These are phyloP conservation scores for Neocallimastix lanati DNA, from an alignment of 192 early-diverging fungal genomes.

Conservation along the genomic window DNA sequence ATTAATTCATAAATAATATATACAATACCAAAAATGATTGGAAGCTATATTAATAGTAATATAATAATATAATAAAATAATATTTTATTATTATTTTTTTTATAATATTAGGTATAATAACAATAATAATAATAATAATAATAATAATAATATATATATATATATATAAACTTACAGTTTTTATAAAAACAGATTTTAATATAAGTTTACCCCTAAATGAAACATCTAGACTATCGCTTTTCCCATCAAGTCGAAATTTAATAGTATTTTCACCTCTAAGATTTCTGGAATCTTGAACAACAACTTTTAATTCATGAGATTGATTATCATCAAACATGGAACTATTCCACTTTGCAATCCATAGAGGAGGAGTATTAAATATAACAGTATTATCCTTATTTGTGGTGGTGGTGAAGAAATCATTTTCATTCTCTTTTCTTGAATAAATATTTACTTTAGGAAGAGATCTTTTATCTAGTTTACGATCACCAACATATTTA, in stretches of 20 bases:
- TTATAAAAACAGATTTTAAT: background rate
- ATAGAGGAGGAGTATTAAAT: slow-evolving; percentile 43
- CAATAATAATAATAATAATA: no score
- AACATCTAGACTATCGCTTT: slow-evolving; percentile 2
- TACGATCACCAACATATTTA: slow-evolving; percentile 8
- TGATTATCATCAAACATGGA: slow-evolving; percentile 41
- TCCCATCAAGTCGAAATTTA: slow-evolving; percentile 50
- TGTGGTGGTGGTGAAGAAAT: no score
- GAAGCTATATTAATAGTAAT: background rate
- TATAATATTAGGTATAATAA: no score
- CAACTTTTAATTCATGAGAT: slow-evolving; percentile 43
- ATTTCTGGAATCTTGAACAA: slow-evolving; percentile 36
- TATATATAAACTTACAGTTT: background rate
- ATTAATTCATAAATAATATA: background rate
- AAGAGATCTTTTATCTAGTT: background rate
- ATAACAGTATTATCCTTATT: slow-evolving; percentile 6
- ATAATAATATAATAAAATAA: background rate
- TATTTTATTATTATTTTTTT: no score
- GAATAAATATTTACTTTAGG: no score
- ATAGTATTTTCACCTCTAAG: slow-evolving; percentile 17
- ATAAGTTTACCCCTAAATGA: background rate
- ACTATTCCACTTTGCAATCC: slow-evolving; percentile 54
- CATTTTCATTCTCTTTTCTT: slow-evolving; percentile 9
- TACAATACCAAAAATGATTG: background rate
- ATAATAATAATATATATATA: no score